phyloP scores from a whole-genome alignment of 257 asterid genomes.

The Eustoma russellianum region DNA sequence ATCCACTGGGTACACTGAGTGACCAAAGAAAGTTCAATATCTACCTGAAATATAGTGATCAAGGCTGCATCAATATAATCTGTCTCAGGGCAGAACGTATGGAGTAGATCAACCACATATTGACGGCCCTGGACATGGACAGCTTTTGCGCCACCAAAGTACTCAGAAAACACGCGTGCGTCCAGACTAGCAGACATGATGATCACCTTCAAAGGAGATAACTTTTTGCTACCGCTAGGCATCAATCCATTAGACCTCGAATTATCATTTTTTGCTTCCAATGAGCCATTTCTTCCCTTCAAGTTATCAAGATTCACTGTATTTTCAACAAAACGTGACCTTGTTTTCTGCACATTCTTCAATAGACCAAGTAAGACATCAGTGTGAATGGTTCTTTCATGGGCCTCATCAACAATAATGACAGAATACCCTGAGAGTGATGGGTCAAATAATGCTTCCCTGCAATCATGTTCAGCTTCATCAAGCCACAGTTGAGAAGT shows the following conservation, averaged over 20 bases:
- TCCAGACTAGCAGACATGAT: constrained; percentile 98
- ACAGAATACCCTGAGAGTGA: constrained; percentile 84
- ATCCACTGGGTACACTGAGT: no score
- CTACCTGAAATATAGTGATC: constrained; percentile 90
- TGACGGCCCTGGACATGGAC: constrained; percentile 94
- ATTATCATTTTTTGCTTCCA: constrained; percentile 25
- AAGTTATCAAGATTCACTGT: constrained; percentile 15
- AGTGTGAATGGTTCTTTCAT: constrained; percentile 95
- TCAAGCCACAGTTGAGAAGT: constrained; percentile 5
- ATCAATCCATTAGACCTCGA: constrained; percentile 12
- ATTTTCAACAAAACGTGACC: constrained; percentile 39
- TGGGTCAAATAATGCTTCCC: constrained; percentile 92
- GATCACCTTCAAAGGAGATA: constrained; percentile 64
- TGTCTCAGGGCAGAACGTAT: constrained; percentile 76
- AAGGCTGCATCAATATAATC: constrained; percentile 87
- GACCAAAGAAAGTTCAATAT: constrained; percentile 4
- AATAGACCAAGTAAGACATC: constrained; percentile 91
- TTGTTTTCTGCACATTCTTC: constrained; percentile 69
- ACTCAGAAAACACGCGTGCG: constrained; percentile 70
- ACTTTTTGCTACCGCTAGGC: constrained; percentile 33
- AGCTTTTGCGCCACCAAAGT: constrained; percentile 90
- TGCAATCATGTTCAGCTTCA: constrained; percentile 22
- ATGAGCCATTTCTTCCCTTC: constrained; percentile 24
- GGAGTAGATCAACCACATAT: constrained; percentile 65
- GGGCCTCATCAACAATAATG: constrained; percentile 94